Base-by-base conservation (phyloP, 179 eudicot genomes). In the Camellia oleifera region DNA sequence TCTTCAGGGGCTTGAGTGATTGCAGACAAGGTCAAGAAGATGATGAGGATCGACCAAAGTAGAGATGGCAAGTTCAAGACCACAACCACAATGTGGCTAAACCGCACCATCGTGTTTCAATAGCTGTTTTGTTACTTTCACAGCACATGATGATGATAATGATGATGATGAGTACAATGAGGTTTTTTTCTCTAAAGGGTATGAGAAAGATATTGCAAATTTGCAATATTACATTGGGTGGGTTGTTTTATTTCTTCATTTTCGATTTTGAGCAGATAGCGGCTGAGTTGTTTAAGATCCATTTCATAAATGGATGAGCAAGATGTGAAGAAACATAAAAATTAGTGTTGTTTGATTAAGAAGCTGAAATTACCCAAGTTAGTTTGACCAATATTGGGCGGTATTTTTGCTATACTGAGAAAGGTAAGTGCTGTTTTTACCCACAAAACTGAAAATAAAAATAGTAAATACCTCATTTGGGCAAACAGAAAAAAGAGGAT, bases 351-450 rank as follows among this genome's bases (percentile, higher is more conserved):
- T 8, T 8, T 54, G 10, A 54, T 54, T 54, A 54, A 46, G 11
- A 45, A n/a, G 32, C 74, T 46, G 54, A 46, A 69, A 45, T 69
- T 69, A 69, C 42, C 72, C 52, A 23, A 69, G 56, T 69, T 69
- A 17, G 56, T 69, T n/a, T 69, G 48, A 11, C 12, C 13, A 54
- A 54, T 54, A 54, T 50, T 5, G 9, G 54, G 54, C 3, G 9
- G 54, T 8, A 50, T 50, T 50, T 50, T 50, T 67, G 46, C 42
- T 67, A 42, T 42, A 3, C 4, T 32, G 71, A 67, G 71, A 48
- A 40, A 67, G 42, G 44, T 14, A 8, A 32, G 32, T 1, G 32
- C 32, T 32, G 32, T 32, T 32, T 13, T 13, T 5, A 32, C 9
- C 18, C 50, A 13, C 40, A 46, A 67, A 67, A 67, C 26, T 66